phyloP scores from a whole-genome alignment of 2,329 filamentous ascomycete genomes.

The Metarhizium album region DNA sequence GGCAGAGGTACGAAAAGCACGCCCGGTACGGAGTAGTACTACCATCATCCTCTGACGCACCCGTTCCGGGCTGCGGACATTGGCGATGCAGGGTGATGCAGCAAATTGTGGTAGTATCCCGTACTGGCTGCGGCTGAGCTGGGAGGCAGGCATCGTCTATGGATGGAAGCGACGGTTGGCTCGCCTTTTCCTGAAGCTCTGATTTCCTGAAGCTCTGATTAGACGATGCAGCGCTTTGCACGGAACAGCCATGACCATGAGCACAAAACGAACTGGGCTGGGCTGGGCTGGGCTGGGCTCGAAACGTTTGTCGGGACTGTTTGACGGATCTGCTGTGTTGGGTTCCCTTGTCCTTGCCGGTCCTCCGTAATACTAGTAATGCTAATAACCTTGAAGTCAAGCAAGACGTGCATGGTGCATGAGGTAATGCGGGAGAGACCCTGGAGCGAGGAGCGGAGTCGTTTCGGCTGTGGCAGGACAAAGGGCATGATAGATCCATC shows the following conservation, averaged over 20 bases:
- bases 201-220: background rate
- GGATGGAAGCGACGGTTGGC: conserved; percentile 2
- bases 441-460: too few species aligned
- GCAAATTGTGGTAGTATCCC: background rate
- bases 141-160: background rate
- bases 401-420: too few species aligned
- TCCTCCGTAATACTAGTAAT: too few species aligned
- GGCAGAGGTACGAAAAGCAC: background rate
- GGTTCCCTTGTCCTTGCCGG: background rate
- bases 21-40: too few species aligned
- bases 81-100: background rate
- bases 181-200: background rate
- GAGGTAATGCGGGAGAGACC: background rate
- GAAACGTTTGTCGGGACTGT: background rate
- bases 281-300: too few species aligned
- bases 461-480: too few species aligned
- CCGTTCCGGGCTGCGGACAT: background rate
- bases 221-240: conserved; percentile 1
- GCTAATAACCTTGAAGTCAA: too few species aligned
- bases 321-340: background rate
- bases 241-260: background rate
- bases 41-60: background rate
- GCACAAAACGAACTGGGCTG: too few species aligned
- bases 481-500: too few species aligned
- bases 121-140: background rate